phyloP scores from a whole-genome alignment of 2,329 filamentous ascomycete genomes.

The Colletotrichum aenigma region DNA sequence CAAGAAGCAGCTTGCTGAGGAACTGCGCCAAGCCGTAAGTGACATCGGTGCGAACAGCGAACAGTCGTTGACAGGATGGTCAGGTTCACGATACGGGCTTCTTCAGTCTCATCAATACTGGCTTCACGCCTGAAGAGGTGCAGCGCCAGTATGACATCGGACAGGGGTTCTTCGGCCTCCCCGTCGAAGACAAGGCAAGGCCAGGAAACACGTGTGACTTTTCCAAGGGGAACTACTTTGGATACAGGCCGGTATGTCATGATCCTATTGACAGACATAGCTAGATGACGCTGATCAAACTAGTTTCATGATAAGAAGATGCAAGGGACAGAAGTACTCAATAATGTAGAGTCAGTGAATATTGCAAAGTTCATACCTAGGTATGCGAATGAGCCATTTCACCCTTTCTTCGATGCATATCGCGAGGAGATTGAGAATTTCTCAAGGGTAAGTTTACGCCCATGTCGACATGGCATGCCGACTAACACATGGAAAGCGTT shows the following conservation, averaged over 20 bases:
- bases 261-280: no score
- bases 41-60: rapidly evolving
- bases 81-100: conserved; percentile 43
- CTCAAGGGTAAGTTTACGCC: no score
- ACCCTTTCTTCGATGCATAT: conserved; percentile 39
- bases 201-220: conserved; percentile 50
- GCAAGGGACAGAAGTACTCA: conserved; percentile 31
- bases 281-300: neutral
- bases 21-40: conserved; percentile 53
- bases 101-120: conserved; percentile 61
- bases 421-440: conserved; percentile 55
- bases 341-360: conserved; percentile 60
- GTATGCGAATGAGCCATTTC: conserved; percentile 39
- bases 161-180: conserved; percentile 54
- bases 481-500: conserved; percentile 30
- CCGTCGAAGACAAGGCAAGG: conserved; percentile 49
- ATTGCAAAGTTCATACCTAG: conserved; percentile 53
- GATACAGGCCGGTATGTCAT: conserved; percentile 38
- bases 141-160: conserved; percentile 59
- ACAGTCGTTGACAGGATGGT: neutral
- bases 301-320: conserved; percentile 36
- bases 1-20: conserved; percentile 53
- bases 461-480: no score
- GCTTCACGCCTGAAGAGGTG: conserved; percentile 54
- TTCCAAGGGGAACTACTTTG: conserved; percentile 51